Evolutionary conservation across 805 yeast genomes (phyloP).

Genomic region (Ascoidea asiatica): DNA sequence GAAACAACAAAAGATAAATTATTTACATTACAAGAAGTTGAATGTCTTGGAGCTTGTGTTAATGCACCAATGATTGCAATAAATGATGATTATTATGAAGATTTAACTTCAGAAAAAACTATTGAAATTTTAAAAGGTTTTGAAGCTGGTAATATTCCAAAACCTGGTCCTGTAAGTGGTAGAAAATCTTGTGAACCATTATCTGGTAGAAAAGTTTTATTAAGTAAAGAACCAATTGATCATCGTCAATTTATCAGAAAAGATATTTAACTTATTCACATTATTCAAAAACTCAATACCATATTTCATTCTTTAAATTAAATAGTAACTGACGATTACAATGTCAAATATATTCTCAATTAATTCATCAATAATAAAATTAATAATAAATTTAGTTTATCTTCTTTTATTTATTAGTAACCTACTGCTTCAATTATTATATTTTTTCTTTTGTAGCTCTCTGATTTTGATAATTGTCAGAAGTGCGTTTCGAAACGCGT

Average conservation of each 20-base stretch:
- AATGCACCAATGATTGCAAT: constrained; percentile 83
- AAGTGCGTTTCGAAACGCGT: too few relatives aligned
- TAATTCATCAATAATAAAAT: too few relatives aligned
- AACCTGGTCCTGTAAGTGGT: constrained; percentile 57
- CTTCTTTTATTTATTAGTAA: too few relatives aligned
- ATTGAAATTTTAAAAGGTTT: constrained; percentile 47
- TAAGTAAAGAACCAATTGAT: constrained; percentile 49
- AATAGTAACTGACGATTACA: too few relatives aligned
- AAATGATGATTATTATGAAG: constrained; percentile 76
- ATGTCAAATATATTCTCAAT: too few relatives aligned
- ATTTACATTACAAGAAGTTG: constrained; percentile 78
- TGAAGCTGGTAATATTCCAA: constrained; percentile 45
- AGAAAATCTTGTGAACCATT: constrained; percentile 70
- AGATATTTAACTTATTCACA: constrained; percentile 45
- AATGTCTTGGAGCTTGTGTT: constrained; percentile 86
- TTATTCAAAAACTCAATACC: too few relatives aligned
- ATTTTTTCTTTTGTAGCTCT: too few relatives aligned
- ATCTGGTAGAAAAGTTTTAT: constrained; percentile 52
- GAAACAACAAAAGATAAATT: constrained; percentile 63
- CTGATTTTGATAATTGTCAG: too few relatives aligned
- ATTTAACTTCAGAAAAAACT: constrained; percentile 56
- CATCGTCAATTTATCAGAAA: constrained; percentile 58
- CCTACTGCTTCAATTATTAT: too few relatives aligned
- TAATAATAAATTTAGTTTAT: too few relatives aligned
- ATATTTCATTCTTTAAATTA: too few relatives aligned